Conservation (phyloP, 495 filamentous ascomycete species). For the Hypoxylon intermedium region DNA sequence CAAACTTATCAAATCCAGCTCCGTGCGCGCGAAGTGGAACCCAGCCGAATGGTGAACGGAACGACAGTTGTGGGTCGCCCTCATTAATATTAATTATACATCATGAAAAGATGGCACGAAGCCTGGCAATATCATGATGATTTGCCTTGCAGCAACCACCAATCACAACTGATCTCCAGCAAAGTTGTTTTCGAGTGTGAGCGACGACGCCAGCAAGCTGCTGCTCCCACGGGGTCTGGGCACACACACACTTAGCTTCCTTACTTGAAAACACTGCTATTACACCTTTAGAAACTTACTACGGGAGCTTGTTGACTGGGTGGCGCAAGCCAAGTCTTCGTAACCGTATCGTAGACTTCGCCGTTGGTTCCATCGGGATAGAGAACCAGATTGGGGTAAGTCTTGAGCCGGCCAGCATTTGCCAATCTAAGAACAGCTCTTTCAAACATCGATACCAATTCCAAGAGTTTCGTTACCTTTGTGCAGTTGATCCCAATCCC, state of each 20-base stretch:
- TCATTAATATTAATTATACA: slow-evolving; percentile 7
- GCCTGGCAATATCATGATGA: slow-evolving; percentile 56
- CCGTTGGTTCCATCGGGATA: slow-evolving; percentile 75
- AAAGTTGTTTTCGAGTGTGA: slow-evolving; percentile 62
- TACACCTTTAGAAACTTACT: slow-evolving; percentile 17
- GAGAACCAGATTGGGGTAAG: slow-evolving; percentile 64
- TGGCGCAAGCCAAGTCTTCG: slow-evolving; percentile 63
- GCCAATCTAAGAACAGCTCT: slow-evolving; percentile 47
- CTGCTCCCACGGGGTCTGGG: slow-evolving; percentile 57
- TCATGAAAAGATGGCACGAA: slow-evolving; percentile 41
- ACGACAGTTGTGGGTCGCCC: neutral
- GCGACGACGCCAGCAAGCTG: slow-evolving; percentile 62
- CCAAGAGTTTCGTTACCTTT: slow-evolving; percentile 59
- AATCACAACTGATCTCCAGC: slow-evolving; percentile 60
- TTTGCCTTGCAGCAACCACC: slow-evolving; percentile 69
- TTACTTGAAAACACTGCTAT: slow-evolving; percentile 4
- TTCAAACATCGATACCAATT: slow-evolving; percentile 57
- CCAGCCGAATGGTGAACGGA: neutral
- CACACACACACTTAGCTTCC: slow-evolving; percentile 1
- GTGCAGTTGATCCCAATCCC: slow-evolving; percentile 75
- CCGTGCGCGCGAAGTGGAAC: neutral
- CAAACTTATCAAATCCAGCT: neutral
- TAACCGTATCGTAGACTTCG: slow-evolving; percentile 67
- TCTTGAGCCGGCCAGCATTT: slow-evolving; percentile 28
- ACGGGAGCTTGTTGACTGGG: slow-evolving; percentile 17